phyloP scores from a whole-genome alignment of 2,329 filamentous ascomycete genomes.

The Exserohilum rostratum region DNA sequence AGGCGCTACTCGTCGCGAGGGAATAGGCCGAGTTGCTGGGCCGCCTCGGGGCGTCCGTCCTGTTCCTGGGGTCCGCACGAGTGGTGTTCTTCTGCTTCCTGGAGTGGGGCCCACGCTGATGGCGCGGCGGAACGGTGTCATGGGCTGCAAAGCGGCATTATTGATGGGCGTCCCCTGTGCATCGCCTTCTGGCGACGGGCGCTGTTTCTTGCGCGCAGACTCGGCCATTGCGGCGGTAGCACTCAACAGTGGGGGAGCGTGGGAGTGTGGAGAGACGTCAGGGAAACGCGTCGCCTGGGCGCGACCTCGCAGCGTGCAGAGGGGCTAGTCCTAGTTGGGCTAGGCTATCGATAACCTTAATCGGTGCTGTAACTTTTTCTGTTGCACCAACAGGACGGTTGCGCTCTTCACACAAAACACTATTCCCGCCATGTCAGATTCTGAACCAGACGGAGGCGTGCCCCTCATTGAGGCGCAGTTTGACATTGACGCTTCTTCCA shows the following conservation, averaged over 20 bases:
- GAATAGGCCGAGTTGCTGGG: slow-evolving; percentile 40
- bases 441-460: slow-evolving; percentile 51
- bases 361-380: slow-evolving; percentile 31
- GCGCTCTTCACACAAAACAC: slow-evolving; percentile 28
- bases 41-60: slow-evolving; percentile 44
- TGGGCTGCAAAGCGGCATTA: slow-evolving; percentile 24
- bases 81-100: slow-evolving; percentile 40
- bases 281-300: slow-evolving; percentile 28
- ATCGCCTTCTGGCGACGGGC: slow-evolving; percentile 38
- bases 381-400: slow-evolving; percentile 17
- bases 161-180: slow-evolving; percentile 34
- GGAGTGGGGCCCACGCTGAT: slow-evolving; percentile 43
- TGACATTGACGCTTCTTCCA: slow-evolving; percentile 39
- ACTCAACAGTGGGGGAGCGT: slow-evolving; percentile 11
- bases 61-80: slow-evolving; percentile 44
- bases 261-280: slow-evolving; percentile 28
- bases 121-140: slow-evolving; percentile 45
- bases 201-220: slow-evolving; percentile 46
- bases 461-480: slow-evolving; percentile 53
- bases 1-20: slow-evolving; percentile 50
- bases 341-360: slow-evolving; percentile 41
- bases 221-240: slow-evolving; percentile 39
- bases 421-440: slow-evolving; percentile 52
- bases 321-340: slow-evolving; percentile 4
- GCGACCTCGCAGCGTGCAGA: slow-evolving; percentile 17